Evolutionary conservation across 2,329 filamentous ascomycete species (phyloP).

Genomic region (Akanthomyces uredinophilus): DNA sequence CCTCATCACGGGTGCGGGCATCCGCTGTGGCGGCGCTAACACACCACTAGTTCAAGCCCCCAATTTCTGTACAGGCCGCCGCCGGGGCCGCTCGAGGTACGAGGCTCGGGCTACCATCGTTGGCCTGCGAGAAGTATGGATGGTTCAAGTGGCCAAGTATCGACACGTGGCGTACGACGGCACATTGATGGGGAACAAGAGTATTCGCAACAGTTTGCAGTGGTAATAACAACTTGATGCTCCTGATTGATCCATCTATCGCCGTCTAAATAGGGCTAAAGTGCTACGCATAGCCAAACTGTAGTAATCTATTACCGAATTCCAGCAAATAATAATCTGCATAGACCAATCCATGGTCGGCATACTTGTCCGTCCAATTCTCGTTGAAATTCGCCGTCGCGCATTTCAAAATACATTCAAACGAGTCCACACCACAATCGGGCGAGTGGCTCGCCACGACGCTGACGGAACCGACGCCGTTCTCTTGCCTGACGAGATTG

Average conservation of each 20-base stretch:
- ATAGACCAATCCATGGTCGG: constrained; percentile 40
- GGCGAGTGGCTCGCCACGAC: background rate
- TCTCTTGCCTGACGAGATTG: background rate
- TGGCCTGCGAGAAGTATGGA: too few species aligned
- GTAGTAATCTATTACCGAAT: constrained; percentile 42
- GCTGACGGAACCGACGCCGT: background rate
- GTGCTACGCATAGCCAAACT: constrained; percentile 23
- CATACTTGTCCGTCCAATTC: constrained; percentile 24
- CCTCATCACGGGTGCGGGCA: background rate
- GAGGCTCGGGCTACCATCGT: too few species aligned
- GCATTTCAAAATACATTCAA: constrained; percentile 29
- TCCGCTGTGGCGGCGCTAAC: background rate
- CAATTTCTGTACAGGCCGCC: background rate
- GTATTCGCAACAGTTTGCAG: too few species aligned
- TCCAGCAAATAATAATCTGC: constrained; percentile 45
- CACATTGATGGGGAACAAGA: too few species aligned
- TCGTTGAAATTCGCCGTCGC: constrained; percentile 32
- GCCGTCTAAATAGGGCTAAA: background rate
- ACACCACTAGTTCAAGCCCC: background rate
- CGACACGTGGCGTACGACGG: too few species aligned
- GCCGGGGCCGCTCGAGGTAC: background rate
- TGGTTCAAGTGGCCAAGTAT: too few species aligned
- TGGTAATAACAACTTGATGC: too few species aligned
- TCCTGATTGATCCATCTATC: background rate
- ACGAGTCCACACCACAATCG: constrained; percentile 13